Evolutionary conservation across 768 basidiomycete species (phyloP), one percentile per base, ranked within the genome.

Genomic region (Suillus tomentosus): DNA sequence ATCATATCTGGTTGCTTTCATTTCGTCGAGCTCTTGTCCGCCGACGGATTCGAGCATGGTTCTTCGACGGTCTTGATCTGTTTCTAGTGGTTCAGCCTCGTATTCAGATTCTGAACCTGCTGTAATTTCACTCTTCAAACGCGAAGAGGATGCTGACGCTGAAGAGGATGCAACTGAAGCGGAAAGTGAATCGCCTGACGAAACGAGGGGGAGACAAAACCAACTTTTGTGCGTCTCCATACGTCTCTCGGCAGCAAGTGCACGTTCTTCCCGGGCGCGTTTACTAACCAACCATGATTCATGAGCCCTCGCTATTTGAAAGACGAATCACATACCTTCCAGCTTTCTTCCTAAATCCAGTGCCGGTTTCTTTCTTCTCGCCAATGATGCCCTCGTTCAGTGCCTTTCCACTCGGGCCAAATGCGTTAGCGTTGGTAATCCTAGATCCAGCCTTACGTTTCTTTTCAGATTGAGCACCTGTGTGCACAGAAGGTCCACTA

Each of bases 261-360:
- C 92, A 62, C 92, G 82, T 71, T 92, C 90, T 67, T 92, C 91
- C 64, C 92, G 79, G 15, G 91, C 92, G 39, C 89, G 82, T 72
- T 92, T 92, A 72, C 92, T 95, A 70, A 45, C 60, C 13, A 51
- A 11, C 15, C 47, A 10, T 48, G 48, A 24, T 24, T 13, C 48
- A 24, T 45, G 51, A 54, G 42, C 68, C n/a, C 64, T 5, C 39
- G 54, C 8, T 7, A 59, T 36, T 48, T 45, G 22, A 42, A 22
- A 14, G 40, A 6, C 2, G 36, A 6, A 40, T 19, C 62, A 67
- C 79, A 27, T 61, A 87, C 90, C 90, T 92, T 43, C 73, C 76
- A 15, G 90, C 91, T 67, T 85, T 82, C 77, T 88, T 94, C 43
- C 92, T 78, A 73, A 90, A 92, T 13, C 90, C 90, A 39, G 78